Evolutionary conservation across 169 alveolate species (phyloP), one percentile per base, ranked within the genome.

Genomic region (Pseudocohnilembus persalinus): DNA sequence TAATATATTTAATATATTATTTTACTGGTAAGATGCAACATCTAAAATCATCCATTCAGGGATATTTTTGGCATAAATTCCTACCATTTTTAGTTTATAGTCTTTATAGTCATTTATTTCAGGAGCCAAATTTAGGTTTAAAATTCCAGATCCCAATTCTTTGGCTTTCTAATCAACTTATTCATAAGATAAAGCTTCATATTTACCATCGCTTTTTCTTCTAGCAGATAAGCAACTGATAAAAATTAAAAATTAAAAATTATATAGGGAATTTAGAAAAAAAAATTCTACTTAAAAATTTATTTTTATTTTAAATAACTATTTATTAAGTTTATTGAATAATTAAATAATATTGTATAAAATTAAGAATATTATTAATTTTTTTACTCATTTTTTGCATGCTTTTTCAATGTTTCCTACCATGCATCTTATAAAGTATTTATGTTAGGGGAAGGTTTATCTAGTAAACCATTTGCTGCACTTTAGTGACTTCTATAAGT

Each of bases 11-110:
- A 4, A 49, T 11, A 49, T 11, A 11, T 49, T 4, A 49, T 49
- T 74, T 77, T 85, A 85, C 72, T 80, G 35, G 32, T 73, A 73
- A 77, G 74, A 73, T 15, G 87, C 77, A 49, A 86, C 78, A 86
- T 85, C 89, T 26, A 80, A 33, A 34, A 85, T 68, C n/a, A 81
- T 34, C 89, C 89, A 85, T 85, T 85, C 89, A 29, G 76, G 30
- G 32, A 85, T 77, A 29, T 85, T 85, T 74, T 85, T 85, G 15
- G 83, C 68, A 85, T 77, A 85, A 4, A 85, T 81, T 78, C 89
- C 89, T 16, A 85, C 63, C 29, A 85, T 32, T 49, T 85, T 77
- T 31, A 85, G 31, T n/a, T 80, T 77, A 30, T 28, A 77, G 63
- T 85, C 83, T 73, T 73, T 33, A 31, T 78, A 73, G 32, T 79